These are phyloP conservation scores for Neurospora sp. DNA, from an alignment of 495 filamentous ascomycete species.

Conservation along the genomic window DNA sequence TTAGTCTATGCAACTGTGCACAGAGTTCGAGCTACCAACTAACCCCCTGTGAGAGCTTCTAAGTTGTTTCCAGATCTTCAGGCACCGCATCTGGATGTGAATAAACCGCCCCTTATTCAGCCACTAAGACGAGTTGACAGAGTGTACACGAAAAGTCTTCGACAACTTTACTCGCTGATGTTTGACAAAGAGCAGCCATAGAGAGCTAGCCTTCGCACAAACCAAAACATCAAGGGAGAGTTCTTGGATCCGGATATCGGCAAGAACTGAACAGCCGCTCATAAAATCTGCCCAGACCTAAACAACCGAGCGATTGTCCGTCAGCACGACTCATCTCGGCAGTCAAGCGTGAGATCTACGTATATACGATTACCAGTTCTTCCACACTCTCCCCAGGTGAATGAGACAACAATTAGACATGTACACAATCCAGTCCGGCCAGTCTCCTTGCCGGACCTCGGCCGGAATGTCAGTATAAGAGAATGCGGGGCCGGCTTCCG, in stretches of 20 bases:
- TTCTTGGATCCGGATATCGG: not conserved
- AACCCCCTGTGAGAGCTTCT: not conserved
- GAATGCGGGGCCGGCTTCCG: not conserved
- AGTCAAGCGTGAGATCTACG: not conserved
- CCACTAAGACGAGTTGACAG: not conserved
- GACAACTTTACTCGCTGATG: not conserved
- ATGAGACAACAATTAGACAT: not conserved
- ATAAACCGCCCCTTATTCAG: not conserved
- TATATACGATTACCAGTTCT: not conserved
- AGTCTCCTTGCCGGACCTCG: not conserved
- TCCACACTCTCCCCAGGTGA: not conserved
- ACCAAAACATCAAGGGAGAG: not conserved
- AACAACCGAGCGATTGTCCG: not conserved
- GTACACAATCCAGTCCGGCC: not conserved
- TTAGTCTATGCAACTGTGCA: too few relatives aligned
- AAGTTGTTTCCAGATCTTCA: not conserved
- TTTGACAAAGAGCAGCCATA: not conserved
- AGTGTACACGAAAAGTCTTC: not conserved
- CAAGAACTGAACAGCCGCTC: not conserved
- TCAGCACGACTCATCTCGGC: not conserved
- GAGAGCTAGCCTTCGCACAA: not conserved
- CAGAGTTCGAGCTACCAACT: too few relatives aligned
- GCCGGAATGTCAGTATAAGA: not conserved
- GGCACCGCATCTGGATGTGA: not conserved
- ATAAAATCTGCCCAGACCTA: not conserved